phyloP scores from a whole-genome alignment of 2,329 filamentous ascomycete genomes.

The Fusarium torulosum region DNA sequence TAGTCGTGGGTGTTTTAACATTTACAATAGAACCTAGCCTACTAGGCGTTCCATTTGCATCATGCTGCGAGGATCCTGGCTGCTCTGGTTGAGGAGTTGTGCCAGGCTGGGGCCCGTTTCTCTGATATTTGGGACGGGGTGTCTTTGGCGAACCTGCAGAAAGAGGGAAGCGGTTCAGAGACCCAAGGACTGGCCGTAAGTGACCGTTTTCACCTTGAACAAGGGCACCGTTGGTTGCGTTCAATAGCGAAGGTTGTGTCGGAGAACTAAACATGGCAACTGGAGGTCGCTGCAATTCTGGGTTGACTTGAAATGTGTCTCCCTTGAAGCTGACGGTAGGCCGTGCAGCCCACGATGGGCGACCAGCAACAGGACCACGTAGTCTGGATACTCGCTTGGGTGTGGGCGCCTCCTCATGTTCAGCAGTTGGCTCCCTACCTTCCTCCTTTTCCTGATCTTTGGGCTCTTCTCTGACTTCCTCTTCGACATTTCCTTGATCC shows the following conservation, averaged over 20 bases:
- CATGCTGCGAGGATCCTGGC: background rate
- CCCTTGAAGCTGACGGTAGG: conserved; percentile 44
- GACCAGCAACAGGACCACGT: conserved; percentile 36
- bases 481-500: background rate
- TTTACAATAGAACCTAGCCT: conserved; percentile 8
- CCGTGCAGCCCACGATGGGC: conserved; percentile 35
- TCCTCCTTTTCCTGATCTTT: background rate
- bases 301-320: conserved; percentile 34
- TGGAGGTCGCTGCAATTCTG: conserved; percentile 45
- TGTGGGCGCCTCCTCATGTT: conserved; percentile 8
- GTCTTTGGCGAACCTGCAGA: conserved; percentile 28
- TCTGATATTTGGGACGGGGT: conserved; percentile 20
- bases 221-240: conserved; percentile 36
- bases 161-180: conserved; percentile 24
- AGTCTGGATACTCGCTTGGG: conserved; percentile 17
- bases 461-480: conserved; percentile 2
- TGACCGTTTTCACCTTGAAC: conserved; percentile 42
- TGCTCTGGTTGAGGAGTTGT: conserved; percentile 7
- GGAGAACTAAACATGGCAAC: conserved; percentile 37
- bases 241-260: conserved; percentile 18
- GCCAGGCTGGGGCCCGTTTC: conserved; percentile 6
- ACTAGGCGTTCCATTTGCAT: background rate
- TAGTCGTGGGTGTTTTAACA: conserved; percentile 11
- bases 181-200: conserved; percentile 38
- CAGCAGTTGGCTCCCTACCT: background rate